Conservation (phyloP, 306 rosid species). For the peach (Prunus persica) region Prunus_persica_NCBIv2 NC_034009.1:44645001-44645500, state of each 20-base stretch:
- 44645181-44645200: conserved; percentile 50
- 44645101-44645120: not conserved
- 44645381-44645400: conserved; percentile 52
- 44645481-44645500: conserved; percentile 38
- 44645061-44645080: not conserved
- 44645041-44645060: not conserved
- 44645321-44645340: not conserved
- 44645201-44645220: conserved; percentile 59
- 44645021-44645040: no score
- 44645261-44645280: conserved; percentile 49
- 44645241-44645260: conserved; percentile 38
- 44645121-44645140: not conserved
- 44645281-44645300: conserved; percentile 48
- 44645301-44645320: conserved; percentile 1
- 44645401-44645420: conserved; percentile 31
- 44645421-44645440: conserved; percentile 39
- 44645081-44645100: not conserved
- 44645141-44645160: not conserved
- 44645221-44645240: conserved; percentile 52
- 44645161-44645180: conserved; percentile 25
- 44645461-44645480: conserved; percentile 27
- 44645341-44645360: conserved; percentile 1
- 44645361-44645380: conserved; percentile 19
- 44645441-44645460: conserved; percentile 33
- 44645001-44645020: not conserved